These are phyloP conservation scores for Penicillium glabrum DNA, from an alignment of 2,329 filamentous ascomycete species.

Conservation along the genomic window DNA sequence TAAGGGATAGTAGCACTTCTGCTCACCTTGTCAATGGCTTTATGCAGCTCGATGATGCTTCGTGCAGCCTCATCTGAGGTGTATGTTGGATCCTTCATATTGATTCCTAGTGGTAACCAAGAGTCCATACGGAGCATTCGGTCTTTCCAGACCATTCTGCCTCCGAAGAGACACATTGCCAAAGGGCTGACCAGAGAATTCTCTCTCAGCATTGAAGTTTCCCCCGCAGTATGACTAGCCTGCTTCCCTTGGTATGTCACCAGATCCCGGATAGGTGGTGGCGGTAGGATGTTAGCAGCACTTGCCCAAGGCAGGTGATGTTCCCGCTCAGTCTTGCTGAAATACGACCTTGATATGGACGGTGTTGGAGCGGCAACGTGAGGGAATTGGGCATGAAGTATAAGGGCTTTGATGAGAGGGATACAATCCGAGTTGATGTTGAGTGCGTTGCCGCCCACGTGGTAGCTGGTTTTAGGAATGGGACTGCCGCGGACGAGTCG, in stretches of 20 bases:
- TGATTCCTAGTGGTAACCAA: conserved; percentile 31
- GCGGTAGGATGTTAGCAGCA: background rate
- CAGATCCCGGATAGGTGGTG: background rate
- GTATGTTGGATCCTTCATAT: conserved; percentile 3
- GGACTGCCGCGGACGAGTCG: background rate
- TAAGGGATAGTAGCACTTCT: background rate
- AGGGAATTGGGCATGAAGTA: conserved; percentile 46
- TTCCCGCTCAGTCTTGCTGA: background rate
- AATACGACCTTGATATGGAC: conserved; percentile 5
- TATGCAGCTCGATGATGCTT: conserved; percentile 35
- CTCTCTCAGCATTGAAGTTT: conserved; percentile 24
- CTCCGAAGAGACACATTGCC: conserved; percentile 28
- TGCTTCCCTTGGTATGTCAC: background rate
- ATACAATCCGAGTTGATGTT: conserved; percentile 48
- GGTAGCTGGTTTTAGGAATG: conserved; percentile 8
- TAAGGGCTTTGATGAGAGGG: conserved; percentile 49
- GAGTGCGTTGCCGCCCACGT: conserved; percentile 34
- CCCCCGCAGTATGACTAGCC: background rate
- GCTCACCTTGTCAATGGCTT: conserved; percentile 31
- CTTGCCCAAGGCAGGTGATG: background rate
- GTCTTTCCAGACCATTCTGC: conserved; percentile 14
- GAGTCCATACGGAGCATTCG: conserved; percentile 32
- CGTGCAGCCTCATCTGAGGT: conserved; percentile 16
- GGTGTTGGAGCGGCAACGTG: conserved; percentile 41
- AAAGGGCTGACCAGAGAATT: conserved; percentile 32